phyloP scores from a whole-genome alignment of 2,329 filamentous ascomycete genomes.

The Clarireedia monteithiana region DNA sequence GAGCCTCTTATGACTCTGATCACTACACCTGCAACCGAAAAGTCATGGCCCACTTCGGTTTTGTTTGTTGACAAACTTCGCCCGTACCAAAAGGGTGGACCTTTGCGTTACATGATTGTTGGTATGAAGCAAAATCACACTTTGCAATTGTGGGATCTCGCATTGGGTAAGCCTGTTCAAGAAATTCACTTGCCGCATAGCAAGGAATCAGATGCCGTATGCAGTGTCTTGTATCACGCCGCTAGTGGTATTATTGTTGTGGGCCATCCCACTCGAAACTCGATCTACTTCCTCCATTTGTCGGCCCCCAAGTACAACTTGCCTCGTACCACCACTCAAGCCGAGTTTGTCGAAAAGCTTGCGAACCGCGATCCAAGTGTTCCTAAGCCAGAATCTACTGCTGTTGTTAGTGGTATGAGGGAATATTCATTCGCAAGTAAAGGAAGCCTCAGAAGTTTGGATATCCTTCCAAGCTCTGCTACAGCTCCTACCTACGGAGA shows the following conservation, averaged over 20 bases:
- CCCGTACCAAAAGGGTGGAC: constrained; percentile 82
- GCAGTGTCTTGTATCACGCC: constrained; percentile 91
- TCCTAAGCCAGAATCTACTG: constrained; percentile 85
- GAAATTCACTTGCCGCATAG: constrained; percentile 94
- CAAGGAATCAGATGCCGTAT: constrained; percentile 95
- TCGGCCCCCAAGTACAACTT: constrained; percentile 91
- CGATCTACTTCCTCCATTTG: constrained; percentile 92
- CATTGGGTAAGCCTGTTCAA: constrained; percentile 88
- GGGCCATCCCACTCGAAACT: constrained; percentile 93
- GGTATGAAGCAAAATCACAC: constrained; percentile 99
- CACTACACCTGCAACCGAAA: constrained; percentile 80
- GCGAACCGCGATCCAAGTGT: constrained; percentile 63
- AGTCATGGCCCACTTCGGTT: constrained; percentile 94
- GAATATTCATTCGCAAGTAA: constrained; percentile 89
- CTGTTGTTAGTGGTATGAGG: constrained; percentile 92
- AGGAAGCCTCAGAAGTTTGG: constrained; percentile 80
- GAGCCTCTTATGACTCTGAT: constrained; percentile 80
- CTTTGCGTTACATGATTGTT: constrained; percentile 90
- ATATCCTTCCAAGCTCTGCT: constrained; percentile 70
- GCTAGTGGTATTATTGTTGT: constrained; percentile 88
- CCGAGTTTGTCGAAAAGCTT: constrained; percentile 75
- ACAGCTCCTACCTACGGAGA: constrained; percentile 50
- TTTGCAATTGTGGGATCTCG: constrained; percentile 95
- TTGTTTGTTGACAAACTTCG: constrained; percentile 93
- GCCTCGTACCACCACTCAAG: constrained; percentile 70